These are phyloP conservation scores for Rhizopogon vinicolor DNA, from an alignment of 768 basidiomycete genomes.

Conservation along the genomic window DNA sequence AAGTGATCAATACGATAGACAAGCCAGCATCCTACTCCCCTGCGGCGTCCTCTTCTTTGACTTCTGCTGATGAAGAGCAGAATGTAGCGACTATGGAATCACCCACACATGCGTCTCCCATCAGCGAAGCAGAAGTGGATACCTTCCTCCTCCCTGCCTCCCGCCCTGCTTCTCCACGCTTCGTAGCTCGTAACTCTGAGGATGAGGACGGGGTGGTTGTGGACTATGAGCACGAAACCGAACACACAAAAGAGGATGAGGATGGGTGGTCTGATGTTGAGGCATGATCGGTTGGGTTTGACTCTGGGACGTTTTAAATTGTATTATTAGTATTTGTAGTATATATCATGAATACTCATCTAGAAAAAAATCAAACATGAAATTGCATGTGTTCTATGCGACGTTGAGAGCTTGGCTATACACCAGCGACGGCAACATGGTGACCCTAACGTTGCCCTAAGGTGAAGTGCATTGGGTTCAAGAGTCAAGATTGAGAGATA, in stretches of 20 bases:
- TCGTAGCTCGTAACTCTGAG: neutral
- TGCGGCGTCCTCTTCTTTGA: neutral
- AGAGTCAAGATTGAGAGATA: no score
- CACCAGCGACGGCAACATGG: no score
- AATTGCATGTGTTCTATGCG: no score
- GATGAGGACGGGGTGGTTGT: constrained; percentile 14
- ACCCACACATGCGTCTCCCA: neutral
- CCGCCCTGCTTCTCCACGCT: neutral
- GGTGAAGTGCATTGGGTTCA: no score
- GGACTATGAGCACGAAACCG: constrained; percentile 3
- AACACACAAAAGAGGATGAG: neutral
- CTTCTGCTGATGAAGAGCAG: no score
- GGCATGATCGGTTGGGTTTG: constrained; percentile 7
- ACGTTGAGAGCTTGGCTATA: no score
- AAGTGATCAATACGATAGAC: neutral
- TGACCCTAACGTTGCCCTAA: no score
- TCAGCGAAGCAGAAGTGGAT: constrained; percentile 2
- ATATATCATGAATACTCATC: neutral
- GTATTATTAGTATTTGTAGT: neutral
- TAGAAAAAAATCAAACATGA: no score
- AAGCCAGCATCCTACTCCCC: neutral
- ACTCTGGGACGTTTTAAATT: no score
- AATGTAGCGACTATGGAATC: neutral
- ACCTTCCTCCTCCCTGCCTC: constrained; percentile 23
- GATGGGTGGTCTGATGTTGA: constrained; percentile 37